Base-by-base conservation (phyloP, 1,284 basidiomycete genomes). In the Heterobasidion occidentale region DNA sequence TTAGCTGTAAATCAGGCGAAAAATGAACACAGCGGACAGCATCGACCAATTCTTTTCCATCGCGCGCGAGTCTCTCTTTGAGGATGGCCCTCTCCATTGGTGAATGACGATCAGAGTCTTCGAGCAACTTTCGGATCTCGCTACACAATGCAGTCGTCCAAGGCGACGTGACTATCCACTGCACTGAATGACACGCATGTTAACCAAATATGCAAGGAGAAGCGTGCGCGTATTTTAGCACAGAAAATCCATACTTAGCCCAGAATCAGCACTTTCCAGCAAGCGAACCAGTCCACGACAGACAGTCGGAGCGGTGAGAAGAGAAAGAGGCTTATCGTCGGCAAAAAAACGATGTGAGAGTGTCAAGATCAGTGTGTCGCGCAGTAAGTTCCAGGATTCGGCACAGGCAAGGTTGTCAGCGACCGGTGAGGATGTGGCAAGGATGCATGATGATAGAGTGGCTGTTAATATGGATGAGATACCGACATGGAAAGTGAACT, bases 311-410 rank as follows among this genome's bases (percentile, higher is more conserved):
- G 74, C 74, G 11, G 77, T 67, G 27, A 83, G 60, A 44, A 84
- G 60, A 12, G 77, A 77, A 27, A 85, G 68, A 2, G 76, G 67
- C 56, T 78, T 77, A 36, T 81, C 76, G 45, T 76, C 74, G 35
- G 66, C 73, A 11, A 68, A 44, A 57, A 74, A 75, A 35, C 77
- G 68, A 45, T 67, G 70, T 34, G 71, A 70, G 36, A 80, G 62
- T 45, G 82, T 76, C 35, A 79, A 66, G 9, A 81, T 59, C 4
- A 83, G 64, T 1, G 71, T 68, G 56, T 83, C 78, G 36, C 77
- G 68, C 49, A 88, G 64, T 61, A 77, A 74, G 54, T 79, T 71
- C 78, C 82, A 82, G 44, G 77, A 74, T 63, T 86, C 84, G 2
- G 74, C 68, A 54, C 70, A 71, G 6, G 46, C 19, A 27, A 58